phyloP scores from a whole-genome alignment of 225 moss, liverwort and hornwort species.

The Rhytidiadelphus loreus region DNA sequence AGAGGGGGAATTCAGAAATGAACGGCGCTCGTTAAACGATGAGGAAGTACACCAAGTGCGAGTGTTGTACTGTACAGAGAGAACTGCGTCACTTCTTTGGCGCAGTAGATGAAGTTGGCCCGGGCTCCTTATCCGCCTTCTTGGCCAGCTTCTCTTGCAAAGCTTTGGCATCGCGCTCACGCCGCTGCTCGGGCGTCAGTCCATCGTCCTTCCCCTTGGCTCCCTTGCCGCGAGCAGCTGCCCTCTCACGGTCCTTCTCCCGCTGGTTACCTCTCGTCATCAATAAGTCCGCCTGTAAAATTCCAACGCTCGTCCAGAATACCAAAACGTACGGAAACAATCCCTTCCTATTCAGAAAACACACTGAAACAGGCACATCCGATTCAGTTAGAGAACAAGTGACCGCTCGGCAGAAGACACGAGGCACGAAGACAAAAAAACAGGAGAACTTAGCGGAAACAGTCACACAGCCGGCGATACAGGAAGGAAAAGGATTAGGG shows the following conservation, averaged over 20 bases:
- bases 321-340: not conserved
- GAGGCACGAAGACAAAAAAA: not conserved
- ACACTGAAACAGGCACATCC: not conserved
- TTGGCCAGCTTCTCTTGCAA: conserved; percentile 63
- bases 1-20: not conserved
- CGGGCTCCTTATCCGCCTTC: conserved; percentile 28
- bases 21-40: not conserved
- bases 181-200: conserved; percentile 56
- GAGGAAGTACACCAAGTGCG: not conserved
- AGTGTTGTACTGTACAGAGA: not conserved
- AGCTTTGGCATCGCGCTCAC: conserved; percentile 66
- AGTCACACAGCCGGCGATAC: not conserved
- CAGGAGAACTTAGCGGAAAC: too few species aligned
- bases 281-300: not conserved
- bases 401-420: not conserved
- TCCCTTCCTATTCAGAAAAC: not conserved
- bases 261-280: conserved; percentile 66
- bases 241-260: conserved; percentile 58
- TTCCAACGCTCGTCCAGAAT: not conserved
- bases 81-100: conserved; percentile 17
- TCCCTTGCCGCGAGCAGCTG: conserved; percentile 26
- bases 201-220: conserved; percentile 49
- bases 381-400: not conserved
- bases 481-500: not conserved
- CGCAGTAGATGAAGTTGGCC: conserved; percentile 5